phyloP scores from a whole-genome alignment of 345 rosid genomes.

The Syzygium aromaticum region DNA sequence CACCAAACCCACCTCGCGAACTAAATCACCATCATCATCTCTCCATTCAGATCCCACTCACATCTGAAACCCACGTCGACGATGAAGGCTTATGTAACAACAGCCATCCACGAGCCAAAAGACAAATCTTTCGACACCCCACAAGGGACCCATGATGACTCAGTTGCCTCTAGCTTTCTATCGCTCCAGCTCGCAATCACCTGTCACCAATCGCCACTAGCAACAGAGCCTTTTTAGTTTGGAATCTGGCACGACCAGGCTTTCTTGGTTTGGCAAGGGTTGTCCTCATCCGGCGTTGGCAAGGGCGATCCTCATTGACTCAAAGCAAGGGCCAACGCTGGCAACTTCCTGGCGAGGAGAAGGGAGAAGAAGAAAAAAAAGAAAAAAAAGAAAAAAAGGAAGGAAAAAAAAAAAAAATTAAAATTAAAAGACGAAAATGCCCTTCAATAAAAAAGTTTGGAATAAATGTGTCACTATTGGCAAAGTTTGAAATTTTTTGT shows the following conservation, averaged over 20 bases:
- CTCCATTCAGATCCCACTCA: constrained; percentile 32
- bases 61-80: constrained; percentile 7
- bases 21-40: constrained; percentile 12
- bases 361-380: no score
- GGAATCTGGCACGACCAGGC: not conserved
- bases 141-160: constrained; percentile 35
- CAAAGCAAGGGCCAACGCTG: no score
- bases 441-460: no score
- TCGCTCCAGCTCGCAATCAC: not conserved
- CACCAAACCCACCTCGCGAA: not conserved
- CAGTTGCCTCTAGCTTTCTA: constrained; percentile 19
- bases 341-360: no score
- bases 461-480: no score
- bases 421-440: no score
- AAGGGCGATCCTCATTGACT: no score
- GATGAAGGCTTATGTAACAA: constrained; percentile 12
- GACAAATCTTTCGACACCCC: constrained; percentile 28
- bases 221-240: not conserved
- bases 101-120: constrained; percentile 6
- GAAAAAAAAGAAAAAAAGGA: no score
- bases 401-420: no score
- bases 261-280: no score
- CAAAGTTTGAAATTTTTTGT: no score
- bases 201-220: not conserved
- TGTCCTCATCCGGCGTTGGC: no score